Base-by-base conservation (phyloP, 768 basidiomycete species). In the Mycena pura region DNA sequence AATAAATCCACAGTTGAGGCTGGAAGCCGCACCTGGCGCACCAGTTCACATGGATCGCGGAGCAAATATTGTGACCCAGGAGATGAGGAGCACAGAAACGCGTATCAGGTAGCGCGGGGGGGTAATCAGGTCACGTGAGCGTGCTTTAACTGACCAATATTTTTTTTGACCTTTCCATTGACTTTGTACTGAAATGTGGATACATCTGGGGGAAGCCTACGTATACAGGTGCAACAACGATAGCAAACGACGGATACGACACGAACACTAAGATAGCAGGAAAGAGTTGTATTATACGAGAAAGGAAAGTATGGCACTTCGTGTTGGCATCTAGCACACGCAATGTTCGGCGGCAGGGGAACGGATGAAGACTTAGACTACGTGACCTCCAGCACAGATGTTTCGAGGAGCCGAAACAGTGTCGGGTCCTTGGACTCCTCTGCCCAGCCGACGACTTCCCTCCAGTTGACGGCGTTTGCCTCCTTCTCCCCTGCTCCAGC, bases 401-500 rank as follows among this genome's bases (percentile, higher is more conserved):
- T 88, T 76, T 95, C 92, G 69, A 94, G 74, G 46, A 95, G 84
- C 25, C 92, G 85, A 78, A 94, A 93, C 72, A 88, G 77, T 15
- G 82, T 77, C 19, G 85, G 69, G 62, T 93, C 92, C 72, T 92
- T 92, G 54, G 87, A 87, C 69, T 88, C 83, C 73, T 94, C 93
- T 9, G 87, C 86, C 89, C 91, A 94, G 22, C 88, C 89, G 43
- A 93, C 85, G 38, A 87, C 76, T 69, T 90, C 90, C 57, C 91
- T 78, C 93, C 93, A 95, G 75, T 93, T 92, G 67, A 83, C 83
- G 10, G 80, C 76, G 62, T 91, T 91, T 28, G 92, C 93, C 72
- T 93, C 93, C 74, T 94, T 94, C 76, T 93, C 93, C 11, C 93
- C 91, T 2, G 91, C 86, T 19, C 85, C 88, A 6, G 86, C 85